Percentiles rank a stretch among this genome's conserved stretches.
phyloP scores from a whole-genome alignment of 2,329 filamentous ascomycete species.

The Chlorencoelia australis region DNA sequence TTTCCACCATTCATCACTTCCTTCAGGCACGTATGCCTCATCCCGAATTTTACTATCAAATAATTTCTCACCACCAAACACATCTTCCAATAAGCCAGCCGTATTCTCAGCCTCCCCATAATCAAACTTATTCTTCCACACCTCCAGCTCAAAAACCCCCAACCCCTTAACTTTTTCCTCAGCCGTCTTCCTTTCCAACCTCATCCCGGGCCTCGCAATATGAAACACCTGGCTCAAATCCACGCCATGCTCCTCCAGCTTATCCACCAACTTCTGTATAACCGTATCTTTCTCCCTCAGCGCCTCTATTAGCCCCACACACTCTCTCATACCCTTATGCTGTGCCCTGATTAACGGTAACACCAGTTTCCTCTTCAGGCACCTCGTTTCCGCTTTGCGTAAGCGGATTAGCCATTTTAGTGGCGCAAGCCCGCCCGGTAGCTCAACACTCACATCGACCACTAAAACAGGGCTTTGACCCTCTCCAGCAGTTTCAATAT shows the following conservation, averaged over 20 bases:
- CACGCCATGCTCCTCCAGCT: slow-evolving; percentile 39
- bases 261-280: slow-evolving; percentile 43
- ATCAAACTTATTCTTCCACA: slow-evolving; percentile 14
- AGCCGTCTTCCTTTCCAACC: slow-evolving; percentile 29
- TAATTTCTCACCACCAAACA: slow-evolving; percentile 12
- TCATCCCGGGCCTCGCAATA: slow-evolving; percentile 29
- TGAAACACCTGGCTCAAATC: slow-evolving; percentile 43
- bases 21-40: neutral
- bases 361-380: slow-evolving; percentile 36
- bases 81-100: slow-evolving; percentile 12
- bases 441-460: slow-evolving; percentile 42
- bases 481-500: slow-evolving; percentile 22
- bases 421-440: slow-evolving; percentile 52
- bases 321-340: slow-evolving; percentile 33
- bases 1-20: slow-evolving; percentile 22
- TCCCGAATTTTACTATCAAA: neutral
- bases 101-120: slow-evolving; percentile 9
- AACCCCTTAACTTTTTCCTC: slow-evolving; percentile 35
- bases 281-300: slow-evolving; percentile 44
- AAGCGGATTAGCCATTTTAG: slow-evolving; percentile 58
- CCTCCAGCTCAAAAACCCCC: slow-evolving; percentile 32
- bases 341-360: slow-evolving; percentile 37
- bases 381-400: slow-evolving; percentile 25
- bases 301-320: slow-evolving; percentile 33
- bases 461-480: slow-evolving; percentile 29